Evolutionary conservation across 1,284 basidiomycete genomes (phyloP), one percentile per base, ranked within the genome.

Genomic region (Apiotrichum montevideense): DNA sequence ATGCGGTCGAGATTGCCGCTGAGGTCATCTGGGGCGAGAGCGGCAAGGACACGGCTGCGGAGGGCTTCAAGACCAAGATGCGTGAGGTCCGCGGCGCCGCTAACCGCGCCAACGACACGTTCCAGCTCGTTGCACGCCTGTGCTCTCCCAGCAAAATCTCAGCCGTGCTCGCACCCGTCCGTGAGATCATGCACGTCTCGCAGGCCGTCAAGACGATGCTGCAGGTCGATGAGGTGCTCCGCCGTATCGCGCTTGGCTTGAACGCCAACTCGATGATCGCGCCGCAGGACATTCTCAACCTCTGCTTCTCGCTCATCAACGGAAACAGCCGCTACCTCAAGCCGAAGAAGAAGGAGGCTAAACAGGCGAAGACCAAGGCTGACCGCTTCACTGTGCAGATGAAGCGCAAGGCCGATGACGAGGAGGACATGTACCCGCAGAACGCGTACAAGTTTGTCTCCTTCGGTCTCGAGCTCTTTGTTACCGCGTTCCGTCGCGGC

Each of bases 1-100:
- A 90, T 63, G 80, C 90, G 1, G 86, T 88, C 0, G 83, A 88
- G 66, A 79, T 97, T 39, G 86, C 92, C 2, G 85, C 88, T 1
- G 95, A 98, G 69, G 95, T 98, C 56, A 83, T 98, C 53, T 98
- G 98, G 70, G 95, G 95, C 13, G 86, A 91, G 68, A 94, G 92
- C 0, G 90, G 88, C 9, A 90, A 91, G 72, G 92, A 98, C 68
- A 87, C 90, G 0, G 84, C 87, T 51, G 82, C 87, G 3, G 91
- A 95, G 65, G 94, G 88, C 33, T 96, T 93, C 84, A 91, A 87
- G 79, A 95, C 92, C 14, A 96, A 91, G 76, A 88, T 92, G 84
- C 83, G 87, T 29, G 93, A 97, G 77, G 93, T 94, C 21, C 83
- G 86, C 43, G 81, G 84, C 3, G 89, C 90, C 7, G 80, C 84